Base-by-base conservation (phyloP, 805 yeast genomes). In the Jamesozyma lodderae region DNA sequence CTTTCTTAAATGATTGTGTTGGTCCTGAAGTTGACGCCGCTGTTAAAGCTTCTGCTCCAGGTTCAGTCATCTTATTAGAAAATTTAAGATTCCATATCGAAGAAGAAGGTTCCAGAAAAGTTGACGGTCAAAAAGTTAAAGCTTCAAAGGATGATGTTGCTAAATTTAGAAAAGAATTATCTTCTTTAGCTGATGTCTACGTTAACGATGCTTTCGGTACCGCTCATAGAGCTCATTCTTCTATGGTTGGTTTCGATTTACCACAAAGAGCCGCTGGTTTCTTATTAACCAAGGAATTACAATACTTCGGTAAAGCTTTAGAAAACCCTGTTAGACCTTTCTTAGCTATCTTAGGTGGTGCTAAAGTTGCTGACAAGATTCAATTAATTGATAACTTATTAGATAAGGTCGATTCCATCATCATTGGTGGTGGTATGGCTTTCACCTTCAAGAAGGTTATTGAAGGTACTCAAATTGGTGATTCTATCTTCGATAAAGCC, bases 371-470 rank as follows among this genome's bases (percentile, higher is more conserved):
- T 51, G 99, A 92, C 72, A 92, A 92, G 81, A 92, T 92, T 63
- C 96, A 87, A 74, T 79, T 92, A 70, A 92, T 92, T 60, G 97
- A 92, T 72, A 92, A 88, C 79, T 73, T 79, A 68, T 77, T 92
- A 60, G 92, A 90, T 75, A 92, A 92, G 79, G 98, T 92, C 60
- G 82, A 92, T 70, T 69, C 80, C 48, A 74, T 92, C 63, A 86
- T 92, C 69, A 79, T 92, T 59, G 97, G 98, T 66, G 99, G 99
- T 73, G 99, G 98, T 72, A 92, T 92, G 99, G 92, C 98, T 46
- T 92, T 90, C 82, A 92, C 99, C 58, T 92, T 92, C 80, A 86
- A 84, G 77, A 92, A 92, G 77, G 82, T 90, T 39, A 61, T 87
- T 46, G 84, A 86, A 68, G 73, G 75, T 64, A 78, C 86, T 70